Base-by-base conservation (phyloP, 768 basidiomycete genomes). In the Tulasnella sp. region DNA sequence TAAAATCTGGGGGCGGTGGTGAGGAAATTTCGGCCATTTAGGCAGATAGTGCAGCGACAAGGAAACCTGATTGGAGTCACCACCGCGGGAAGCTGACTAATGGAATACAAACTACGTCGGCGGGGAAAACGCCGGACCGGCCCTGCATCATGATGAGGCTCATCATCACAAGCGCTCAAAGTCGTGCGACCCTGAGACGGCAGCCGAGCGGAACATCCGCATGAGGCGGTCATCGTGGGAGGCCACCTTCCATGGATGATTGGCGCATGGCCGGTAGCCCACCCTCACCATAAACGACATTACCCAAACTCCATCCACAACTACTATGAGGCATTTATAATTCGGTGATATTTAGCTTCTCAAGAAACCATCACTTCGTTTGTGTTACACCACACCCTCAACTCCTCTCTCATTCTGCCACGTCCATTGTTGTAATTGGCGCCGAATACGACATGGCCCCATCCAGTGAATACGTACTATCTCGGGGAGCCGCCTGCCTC, bases 401-500 rank as follows among this genome's bases (percentile, higher is more conserved):
- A 68, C 62, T 10, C 62, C 62, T 68, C 31, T 34, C 10, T 2
- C 31, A 36, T 68, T 36, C 62, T 27, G 62, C 62, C 62, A 31
- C 62, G 62, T 27, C 62, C 62, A 68, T 31, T 6, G 62, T 14
- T 14, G 62, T 68, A 5, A 10, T 68, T 27, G 62, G 31, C 27
- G 62, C 62, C 62, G 31, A 68, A 27, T 12, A 36, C 34, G 62
- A 34, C 62, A 68, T 68, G 62, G 62, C 62, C 62, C 16, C 27
- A 36, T 68, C 62, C 12, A 68, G 12, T 68, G 31, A 42, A 75
- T 56, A 77, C 58, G 46, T 58, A 24, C 39, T 77, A 42, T 58
- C 76, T 18, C n/a, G 76, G 4, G 76, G 76, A 62, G 42, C 48
- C 21, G 76, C 76, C 18, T 77, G 76, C 18, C 56, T 77, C 48